Base-by-base conservation (phyloP, 768 basidiomycete species). In the Daedalea quercina region DNA sequence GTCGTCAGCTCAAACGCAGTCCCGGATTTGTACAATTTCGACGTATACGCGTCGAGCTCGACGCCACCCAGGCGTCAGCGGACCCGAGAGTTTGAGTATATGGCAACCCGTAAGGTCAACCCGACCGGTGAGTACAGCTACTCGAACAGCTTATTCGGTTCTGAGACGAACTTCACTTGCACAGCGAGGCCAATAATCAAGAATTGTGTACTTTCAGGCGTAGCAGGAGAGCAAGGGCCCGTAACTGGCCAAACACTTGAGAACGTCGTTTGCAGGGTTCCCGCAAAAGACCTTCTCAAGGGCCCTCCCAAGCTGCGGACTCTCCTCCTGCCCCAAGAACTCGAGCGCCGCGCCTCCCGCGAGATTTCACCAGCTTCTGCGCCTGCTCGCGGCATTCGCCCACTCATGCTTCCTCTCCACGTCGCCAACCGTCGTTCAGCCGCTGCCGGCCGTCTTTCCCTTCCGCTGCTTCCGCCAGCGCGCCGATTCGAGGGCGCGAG, bases 311-410 rank as follows among this genome's bases (percentile, higher is more conserved):
- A 50, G 15, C 58, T 63, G 13, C 61, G 62, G 15, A 55, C 58
- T 19, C 53, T 65, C 44, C 19, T 63, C 19, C 55, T 65, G 13
- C 58, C 63, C 25, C 60, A 61, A 58, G 55, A 63, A 43, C 33
- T 65, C 35, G 62, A 52, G 23, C 47, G 45, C 22, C 53, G 54
- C 13, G 52, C 26, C 37, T 52, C 15, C 24, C 17, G 26, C 54
- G 34, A 31, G 4, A 4, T 31, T 31, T 31, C 28, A 31, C 28
- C 28, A 31, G 28, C 28, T 11, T 6, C 28, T 31, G 11, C 48
- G n/a, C 42, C 26, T 42, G 17, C n/a, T 48, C 48, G 24, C 47
- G 40, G 22, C 23, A 50, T 53, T 31, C 57, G 57, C 23, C 54
- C 54, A 17, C 57, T 58, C 44, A 33, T 53, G 43, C 54, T 58